Percentiles rank a stretch among this genome's conserved stretches.
phyloP scores from a whole-genome alignment of 2,329 filamentous ascomycete species.

The Aquanectria penicillioides region DNA sequence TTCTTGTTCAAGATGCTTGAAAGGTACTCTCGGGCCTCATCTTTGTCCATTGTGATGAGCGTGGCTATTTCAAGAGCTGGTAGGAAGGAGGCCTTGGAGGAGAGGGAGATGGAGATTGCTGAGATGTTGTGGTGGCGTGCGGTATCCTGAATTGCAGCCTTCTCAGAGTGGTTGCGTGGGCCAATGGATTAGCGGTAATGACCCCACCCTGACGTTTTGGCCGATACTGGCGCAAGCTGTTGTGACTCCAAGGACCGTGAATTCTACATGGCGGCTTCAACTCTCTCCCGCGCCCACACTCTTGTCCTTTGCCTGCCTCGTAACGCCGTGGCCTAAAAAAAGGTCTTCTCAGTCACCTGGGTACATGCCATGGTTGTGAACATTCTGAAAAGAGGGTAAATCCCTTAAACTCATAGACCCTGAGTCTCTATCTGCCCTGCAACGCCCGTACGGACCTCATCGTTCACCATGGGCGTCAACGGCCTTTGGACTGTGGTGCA shows the following conservation, averaged over 20 bases:
- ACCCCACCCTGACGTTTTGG: conserved; percentile 40
- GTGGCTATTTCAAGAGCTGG: not conserved
- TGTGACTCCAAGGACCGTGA: conserved; percentile 13
- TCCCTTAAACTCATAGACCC: conserved; percentile 24
- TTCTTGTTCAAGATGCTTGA: conserved; percentile 79
- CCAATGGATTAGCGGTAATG: conserved; percentile 26
- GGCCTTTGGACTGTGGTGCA: conserved; percentile 97
- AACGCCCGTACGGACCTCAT: too few relatives aligned
- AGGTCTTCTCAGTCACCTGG: not conserved
- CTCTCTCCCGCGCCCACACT: not conserved
- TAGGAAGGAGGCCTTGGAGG: conserved; percentile 5
- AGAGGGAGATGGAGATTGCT: conserved; percentile 12
- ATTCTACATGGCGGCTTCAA: conserved; percentile 16
- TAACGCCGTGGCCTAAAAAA: not conserved
- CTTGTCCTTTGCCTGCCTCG: not conserved
- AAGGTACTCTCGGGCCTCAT: conserved; percentile 66
- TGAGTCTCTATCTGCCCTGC: conserved; percentile 19
- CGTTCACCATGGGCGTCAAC: conserved; percentile 86
- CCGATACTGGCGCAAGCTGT: not conserved
- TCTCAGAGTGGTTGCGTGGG: conserved; percentile 9
- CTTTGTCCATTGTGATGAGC: conserved; percentile 55
- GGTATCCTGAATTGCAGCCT: conserved; percentile 14
- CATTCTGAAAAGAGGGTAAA: conserved; percentile 27
- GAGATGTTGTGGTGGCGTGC: conserved; percentile 8
- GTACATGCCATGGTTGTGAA: conserved; percentile 7